Conservation (phyloP, 129 eudicot species). For the Flaveria bidentis region DNA sequence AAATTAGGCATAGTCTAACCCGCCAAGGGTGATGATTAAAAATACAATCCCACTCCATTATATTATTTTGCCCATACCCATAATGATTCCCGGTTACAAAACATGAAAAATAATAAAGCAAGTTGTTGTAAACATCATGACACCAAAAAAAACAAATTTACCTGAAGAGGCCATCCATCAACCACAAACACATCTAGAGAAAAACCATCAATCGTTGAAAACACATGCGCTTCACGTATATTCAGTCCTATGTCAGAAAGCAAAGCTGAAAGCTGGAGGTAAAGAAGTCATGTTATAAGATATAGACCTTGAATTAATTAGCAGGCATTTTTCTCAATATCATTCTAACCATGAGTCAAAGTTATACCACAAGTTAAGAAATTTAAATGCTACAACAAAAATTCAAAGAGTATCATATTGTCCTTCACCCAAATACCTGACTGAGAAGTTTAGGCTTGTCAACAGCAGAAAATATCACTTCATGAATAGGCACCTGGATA, state of each 20-base stretch:
- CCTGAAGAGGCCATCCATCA: constrained; percentile 92
- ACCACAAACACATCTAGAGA: constrained; percentile 96
- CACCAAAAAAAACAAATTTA: constrained; percentile 32
- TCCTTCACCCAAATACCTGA: constrained; percentile 57
- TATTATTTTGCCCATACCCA: neutral
- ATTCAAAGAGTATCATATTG: neutral
- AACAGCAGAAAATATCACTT: constrained; percentile 78
- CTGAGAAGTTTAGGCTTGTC: constrained; percentile 98
- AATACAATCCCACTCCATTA: neutral
- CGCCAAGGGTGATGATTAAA: neutral
- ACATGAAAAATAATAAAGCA: neutral
- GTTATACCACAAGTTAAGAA: neutral
- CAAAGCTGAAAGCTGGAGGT: constrained; percentile 76
- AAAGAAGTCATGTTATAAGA: constrained; percentile 8
- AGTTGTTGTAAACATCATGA: constrained; percentile 1
- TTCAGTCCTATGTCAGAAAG: constrained; percentile 91
- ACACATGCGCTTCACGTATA: constrained; percentile 97
- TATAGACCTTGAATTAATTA: neutral
- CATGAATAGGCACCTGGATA: constrained; percentile 54
- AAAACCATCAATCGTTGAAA: constrained; percentile 93
- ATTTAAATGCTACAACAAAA: neutral
- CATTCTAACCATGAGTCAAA: neutral
- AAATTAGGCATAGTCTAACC: neutral
- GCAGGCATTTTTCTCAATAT: neutral
- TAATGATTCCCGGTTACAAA: neutral